Evolutionary conservation across 306 rosid genomes (phyloP).

Genomic region (Dryas alaskensis): DNA sequence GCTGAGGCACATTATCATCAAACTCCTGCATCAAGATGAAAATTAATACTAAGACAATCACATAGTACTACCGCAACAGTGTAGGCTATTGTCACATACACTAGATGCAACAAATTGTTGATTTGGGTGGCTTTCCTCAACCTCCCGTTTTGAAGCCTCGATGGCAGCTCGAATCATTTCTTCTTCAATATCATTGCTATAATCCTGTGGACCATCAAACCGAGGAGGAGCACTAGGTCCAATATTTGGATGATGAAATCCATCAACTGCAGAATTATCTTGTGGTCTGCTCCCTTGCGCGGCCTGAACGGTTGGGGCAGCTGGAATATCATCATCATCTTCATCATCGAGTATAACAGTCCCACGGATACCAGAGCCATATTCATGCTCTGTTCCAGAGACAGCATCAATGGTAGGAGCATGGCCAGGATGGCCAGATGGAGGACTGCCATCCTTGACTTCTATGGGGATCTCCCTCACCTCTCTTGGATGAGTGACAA

Average conservation of each 20-base stretch:
- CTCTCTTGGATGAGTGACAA: slow-evolving; percentile 75
- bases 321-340: slow-evolving; percentile 48
- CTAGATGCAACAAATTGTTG: slow-evolving; percentile 37
- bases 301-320: slow-evolving; percentile 32
- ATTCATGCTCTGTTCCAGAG: slow-evolving; percentile 50
- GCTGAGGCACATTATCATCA: slow-evolving; percentile 43
- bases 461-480: slow-evolving; percentile 83
- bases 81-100: slow-evolving; percentile 43
- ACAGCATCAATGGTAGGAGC: slow-evolving; percentile 64
- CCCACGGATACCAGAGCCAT: slow-evolving; percentile 50
- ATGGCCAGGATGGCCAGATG: slow-evolving; percentile 50
- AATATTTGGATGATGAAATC: slow-evolving; percentile 35
- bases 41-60: slow-evolving; percentile 28
- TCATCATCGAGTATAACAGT: slow-evolving; percentile 49
- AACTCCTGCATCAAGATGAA: slow-evolving; percentile 49
- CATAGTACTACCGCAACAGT: slow-evolving; percentile 21
- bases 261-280: slow-evolving; percentile 29
- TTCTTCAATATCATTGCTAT: slow-evolving; percentile 82
- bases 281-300: slow-evolving; percentile 32
- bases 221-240: slow-evolving; percentile 56
- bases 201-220: slow-evolving; percentile 48
- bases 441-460: slow-evolving; percentile 58
- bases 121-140: slow-evolving; percentile 45
- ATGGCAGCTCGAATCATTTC: slow-evolving; percentile 95
- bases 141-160: slow-evolving; percentile 82